Base-by-base conservation (phyloP, 176 grass and related monocot genomes). In the Pontederia paniculata region DNA sequence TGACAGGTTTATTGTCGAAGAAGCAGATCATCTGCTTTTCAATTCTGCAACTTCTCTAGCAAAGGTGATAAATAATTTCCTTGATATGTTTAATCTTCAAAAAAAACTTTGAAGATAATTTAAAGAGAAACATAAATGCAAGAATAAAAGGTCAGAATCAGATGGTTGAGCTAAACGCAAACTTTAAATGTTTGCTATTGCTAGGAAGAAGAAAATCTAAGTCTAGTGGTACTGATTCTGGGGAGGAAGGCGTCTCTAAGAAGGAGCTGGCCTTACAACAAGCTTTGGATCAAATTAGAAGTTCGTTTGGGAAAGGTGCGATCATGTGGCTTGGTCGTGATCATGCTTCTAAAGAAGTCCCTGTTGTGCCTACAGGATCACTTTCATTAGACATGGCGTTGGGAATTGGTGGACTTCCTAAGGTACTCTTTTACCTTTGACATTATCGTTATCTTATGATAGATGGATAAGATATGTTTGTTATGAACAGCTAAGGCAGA, bases 241-340 rank as follows among this genome's bases (percentile, higher is more conserved):
- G 80, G 42, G 83, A 84, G 54, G 86, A 97, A 49, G 79, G 73
- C 69, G 75, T 90, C 58, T 97, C 93, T 12, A 87, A 83, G 77
- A 89, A 86, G 77, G 93, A 97, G 28, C 56, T 80, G 23, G 93
- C 93, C 66, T 80, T 97, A 54, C 82, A 90, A 66, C 83, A 97
- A 77, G 93, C 93, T 17, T 78, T 97, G 7, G 93, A 97, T 84
- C 93, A 97, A 47, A 91, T 97, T 70, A 83, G 75, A 72, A 61
- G 74, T 51, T 63, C 93, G 9, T 97, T 97, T 71, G 93, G 93
- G 42, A 84, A 97, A 53, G 93, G 93, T 0, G 77, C 93, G 52
- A 97, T 97, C 47, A 97, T 97, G 93, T 97, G 93, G 86, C 86
- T 97, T 81, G 93, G 93, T 28, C 93, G 83, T 55, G 74, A 54